Conservation (phyloP, 2,329 filamentous ascomycete genomes). For the Pyricularia sp. region DNA sequence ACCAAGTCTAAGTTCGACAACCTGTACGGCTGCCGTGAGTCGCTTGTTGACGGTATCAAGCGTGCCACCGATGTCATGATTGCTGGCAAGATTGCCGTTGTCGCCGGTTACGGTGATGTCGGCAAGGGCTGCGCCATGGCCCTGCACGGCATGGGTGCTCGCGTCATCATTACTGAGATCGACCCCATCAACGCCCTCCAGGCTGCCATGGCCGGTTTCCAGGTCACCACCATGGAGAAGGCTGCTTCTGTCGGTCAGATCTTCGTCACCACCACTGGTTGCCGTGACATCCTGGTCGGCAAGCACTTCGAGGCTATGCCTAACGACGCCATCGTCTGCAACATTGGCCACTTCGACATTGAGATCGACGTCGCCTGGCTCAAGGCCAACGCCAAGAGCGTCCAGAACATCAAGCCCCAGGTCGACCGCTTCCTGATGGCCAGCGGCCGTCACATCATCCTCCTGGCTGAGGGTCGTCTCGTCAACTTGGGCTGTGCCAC, state of each 20-base stretch:
- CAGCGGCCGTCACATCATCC: conserved; percentile 93
- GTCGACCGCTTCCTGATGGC: conserved; percentile 96
- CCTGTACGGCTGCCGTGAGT: conserved; percentile 98
- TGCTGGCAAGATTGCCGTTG: conserved; percentile 95
- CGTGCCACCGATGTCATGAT: conserved; percentile 99
- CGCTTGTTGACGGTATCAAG: conserved; percentile 98
- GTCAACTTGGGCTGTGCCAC: conserved; percentile 99
- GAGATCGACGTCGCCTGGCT: conserved; percentile 99
- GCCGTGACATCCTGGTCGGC: conserved; percentile 92
- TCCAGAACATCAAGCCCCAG: conserved; percentile 99
- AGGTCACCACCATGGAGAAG: conserved; percentile 96
- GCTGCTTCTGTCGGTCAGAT: conserved; percentile 84
- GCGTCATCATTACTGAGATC: conserved; percentile 92
- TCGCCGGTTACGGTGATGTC: conserved; percentile 97
- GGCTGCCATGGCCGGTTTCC: conserved; percentile 92
- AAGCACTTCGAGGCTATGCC: conserved; percentile 91
- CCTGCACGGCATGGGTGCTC: conserved; percentile 93
- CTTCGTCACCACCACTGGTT: conserved; percentile 98
- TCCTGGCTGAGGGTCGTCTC: conserved; percentile 94
- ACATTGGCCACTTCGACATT: conserved; percentile 99
- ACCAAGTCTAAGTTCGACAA: conserved; percentile 99
- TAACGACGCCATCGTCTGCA: conserved; percentile 99
- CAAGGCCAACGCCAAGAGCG: conserved; percentile 88
- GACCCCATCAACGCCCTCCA: conserved; percentile 99
- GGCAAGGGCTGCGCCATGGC: conserved; percentile 97